Percentiles rank a stretch among this genome's conserved stretches.
Conservation (phyloP, 2,329 filamentous ascomycete species). For the Hypoxylon sp. region DNA sequence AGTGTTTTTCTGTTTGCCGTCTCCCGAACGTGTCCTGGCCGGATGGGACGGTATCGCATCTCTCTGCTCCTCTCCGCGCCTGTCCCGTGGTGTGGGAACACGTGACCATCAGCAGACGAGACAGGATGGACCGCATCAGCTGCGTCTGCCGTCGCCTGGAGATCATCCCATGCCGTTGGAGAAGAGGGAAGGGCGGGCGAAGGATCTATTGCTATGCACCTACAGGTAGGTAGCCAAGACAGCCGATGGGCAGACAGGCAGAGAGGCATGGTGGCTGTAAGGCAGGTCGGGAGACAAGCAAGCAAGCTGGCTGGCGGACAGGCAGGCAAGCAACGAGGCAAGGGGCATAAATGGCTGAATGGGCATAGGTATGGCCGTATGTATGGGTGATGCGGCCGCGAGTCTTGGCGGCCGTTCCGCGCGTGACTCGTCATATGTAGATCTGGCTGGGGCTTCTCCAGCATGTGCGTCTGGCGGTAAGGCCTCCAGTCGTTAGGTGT, state of each 20-base stretch:
- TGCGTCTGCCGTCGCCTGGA: slow-evolving; percentile 10
- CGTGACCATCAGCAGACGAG: slow-evolving; percentile 25
- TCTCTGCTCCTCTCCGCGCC: neutral
- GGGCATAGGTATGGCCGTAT: no score
- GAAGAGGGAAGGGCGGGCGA: neutral
- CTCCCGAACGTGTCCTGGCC: neutral
- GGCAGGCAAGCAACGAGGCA: neutral
- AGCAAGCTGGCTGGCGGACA: neutral
- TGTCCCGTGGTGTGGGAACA: no score
- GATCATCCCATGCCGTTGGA: slow-evolving; percentile 1
- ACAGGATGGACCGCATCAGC: slow-evolving; percentile 1
- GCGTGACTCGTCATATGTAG: neutral
- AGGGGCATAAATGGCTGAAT: neutral
- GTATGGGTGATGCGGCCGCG: neutral
- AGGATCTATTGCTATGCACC: neutral
- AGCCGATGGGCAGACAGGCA: neutral
- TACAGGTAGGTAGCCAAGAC: no score
- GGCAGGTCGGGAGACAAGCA: neutral
- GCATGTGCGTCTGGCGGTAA: neutral
- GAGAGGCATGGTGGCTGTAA: no score
- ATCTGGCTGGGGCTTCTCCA: slow-evolving; percentile 1
- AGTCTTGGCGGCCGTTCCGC: neutral
- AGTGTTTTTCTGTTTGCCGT: neutral
- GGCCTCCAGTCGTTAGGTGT: neutral
- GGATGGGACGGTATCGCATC: neutral